Percentiles rank a stretch among this genome's conserved stretches.
These are phyloP conservation scores for Neurospora tetrasperma DNA, from an alignment of 495 filamentous ascomycete genomes.

Conservation along the genomic window DNA sequence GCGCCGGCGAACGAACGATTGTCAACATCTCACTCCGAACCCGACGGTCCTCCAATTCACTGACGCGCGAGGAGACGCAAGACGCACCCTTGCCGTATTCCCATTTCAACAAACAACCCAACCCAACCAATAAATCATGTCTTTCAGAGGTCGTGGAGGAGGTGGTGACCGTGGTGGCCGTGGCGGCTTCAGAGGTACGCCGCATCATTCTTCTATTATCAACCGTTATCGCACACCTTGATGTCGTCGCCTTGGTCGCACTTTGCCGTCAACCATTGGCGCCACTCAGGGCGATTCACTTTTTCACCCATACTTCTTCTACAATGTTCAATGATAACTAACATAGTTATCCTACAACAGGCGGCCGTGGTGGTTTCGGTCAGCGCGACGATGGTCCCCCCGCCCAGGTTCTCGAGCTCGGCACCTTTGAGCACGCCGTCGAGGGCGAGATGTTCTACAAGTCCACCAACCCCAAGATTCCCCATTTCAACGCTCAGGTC, in stretches of 20 bases:
- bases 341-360: background rate
- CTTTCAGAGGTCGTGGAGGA: background rate
- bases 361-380: constrained; percentile 43
- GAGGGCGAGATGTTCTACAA: constrained; percentile 96
- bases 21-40: background rate
- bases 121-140: background rate
- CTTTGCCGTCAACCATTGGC: background rate
- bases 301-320: background rate
- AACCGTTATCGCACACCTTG: background rate
- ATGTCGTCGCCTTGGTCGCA: background rate
- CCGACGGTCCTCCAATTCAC: background rate
- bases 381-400: constrained; percentile 46
- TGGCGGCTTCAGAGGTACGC: background rate
- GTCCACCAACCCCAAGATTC: constrained; percentile 87
- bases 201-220: background rate
- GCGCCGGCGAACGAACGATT: background rate
- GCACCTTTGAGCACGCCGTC: constrained; percentile 81
- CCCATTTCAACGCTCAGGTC: constrained; percentile 97
- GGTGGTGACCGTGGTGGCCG: background rate
- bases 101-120: background rate
- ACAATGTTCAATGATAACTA: background rate
- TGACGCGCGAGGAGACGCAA: background rate
- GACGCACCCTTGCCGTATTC: background rate
- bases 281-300: background rate
- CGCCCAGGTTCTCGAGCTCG: constrained; percentile 60